Evolutionary conservation across 2,329 filamentous ascomycete genomes (phyloP), one percentile per base, ranked within the genome.

Genomic region (Endoconidiophora laricicola): DNA sequence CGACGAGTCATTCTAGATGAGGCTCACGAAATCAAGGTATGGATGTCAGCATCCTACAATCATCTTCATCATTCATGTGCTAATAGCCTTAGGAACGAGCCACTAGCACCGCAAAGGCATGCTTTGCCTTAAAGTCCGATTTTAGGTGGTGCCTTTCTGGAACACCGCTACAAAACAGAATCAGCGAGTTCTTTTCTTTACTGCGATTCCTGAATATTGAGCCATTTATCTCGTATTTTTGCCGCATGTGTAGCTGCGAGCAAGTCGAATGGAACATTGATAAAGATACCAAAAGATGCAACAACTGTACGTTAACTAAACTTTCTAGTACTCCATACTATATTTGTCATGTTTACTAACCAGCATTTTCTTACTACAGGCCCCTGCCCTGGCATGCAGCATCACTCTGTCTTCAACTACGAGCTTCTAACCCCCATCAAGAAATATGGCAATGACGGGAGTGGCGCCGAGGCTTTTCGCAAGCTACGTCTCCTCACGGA

Each of bases 111-210:
- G 91, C 91, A 20, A 94, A 86, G 64, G 90, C 91, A 39, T 96
- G 90, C 62, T 96, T 96, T 61, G 87, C 88, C 1, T 70, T 98
- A 40, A 81, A 87, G 54, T 84, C 83, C 16, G 79, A 75, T 16
- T 94, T 91, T 66, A 93, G 93, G 58, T 96, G 91, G 86, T 98
- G 91, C 61, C 71, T 98, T 53, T 91, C 85, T 14, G 91, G 91
- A 6, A 98, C 91, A 1, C 91, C 91, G 0, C 78, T 98, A 1
- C 91, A 98, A 63, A 98, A 96, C 60, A 83, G 90, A 48, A 96
- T 96, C 56, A 90, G 91, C 59, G 90, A 96, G 62, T 93, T 95
- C 63, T 95, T 96, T 66, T 96, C 90, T 0, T 70, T 96, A 20
- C 72, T 98, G 50, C 82, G 91, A 2, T 98, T 98, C 64, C 74